Base-by-base conservation (phyloP, 352 stramenopile species). In the Pythium utonaiense region DNA sequence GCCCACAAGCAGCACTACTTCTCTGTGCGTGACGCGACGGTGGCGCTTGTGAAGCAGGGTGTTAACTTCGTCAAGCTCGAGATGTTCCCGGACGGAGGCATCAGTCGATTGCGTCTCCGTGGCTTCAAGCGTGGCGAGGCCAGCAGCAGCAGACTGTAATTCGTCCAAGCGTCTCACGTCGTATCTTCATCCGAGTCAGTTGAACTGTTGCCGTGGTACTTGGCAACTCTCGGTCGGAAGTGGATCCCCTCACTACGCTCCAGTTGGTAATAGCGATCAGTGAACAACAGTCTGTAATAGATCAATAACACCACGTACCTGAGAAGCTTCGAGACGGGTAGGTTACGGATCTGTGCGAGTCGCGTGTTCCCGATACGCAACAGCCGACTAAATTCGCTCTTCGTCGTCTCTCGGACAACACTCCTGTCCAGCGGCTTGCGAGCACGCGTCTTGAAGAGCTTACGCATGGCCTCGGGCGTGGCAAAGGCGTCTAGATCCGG, bases 61-160 rank as follows among this genome's bases (percentile, higher is more conserved):
- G 73, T 98, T n/a, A 97, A 95, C 51, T 96, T 98, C 67, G 63
- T 98, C 24, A 90, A 88, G 62, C 75, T 98, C 1, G 91, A 87
- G 53, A 98, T 98, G 67, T 98, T 94, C 67, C 93, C 93, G 0
- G 93, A 98, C 74, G 96, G 95, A 16, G 94, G 94, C 22, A 87
- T 98, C 21, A 97, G 86, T 54, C 82, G 94, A 22, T 76, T 98
- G 9, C 78, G 93, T 9, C 66, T 97, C 19, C 87, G 93, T 47
- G 93, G 88, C 3, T 61, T 71, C 69, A 92, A 91, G 67, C 76
- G 38, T 5, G 44, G 56, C 19, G 25, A 24, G 13, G 57, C 49
- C 10, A 64, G 34, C 33, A 21, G 47, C 40, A 64, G 57, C 21
- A 48, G 57, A 9, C 38, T 64, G 21, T 64, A 53, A 40, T 21